Conservation (phyloP, 140 eudicot species). For the Ambrosia hybrid region DNA sequence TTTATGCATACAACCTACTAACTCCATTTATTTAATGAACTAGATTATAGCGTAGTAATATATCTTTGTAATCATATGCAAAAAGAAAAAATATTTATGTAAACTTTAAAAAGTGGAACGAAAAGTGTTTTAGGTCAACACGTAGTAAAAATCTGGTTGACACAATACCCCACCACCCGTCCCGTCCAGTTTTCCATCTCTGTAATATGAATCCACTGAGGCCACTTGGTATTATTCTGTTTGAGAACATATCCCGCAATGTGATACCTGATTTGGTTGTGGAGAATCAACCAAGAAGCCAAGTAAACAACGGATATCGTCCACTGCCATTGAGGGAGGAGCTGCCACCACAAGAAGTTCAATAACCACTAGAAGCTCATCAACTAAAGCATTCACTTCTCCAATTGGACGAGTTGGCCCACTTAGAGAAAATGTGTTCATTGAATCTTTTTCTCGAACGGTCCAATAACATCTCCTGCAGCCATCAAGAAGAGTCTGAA, state of each 20-base stretch:
- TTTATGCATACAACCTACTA: too few species aligned
- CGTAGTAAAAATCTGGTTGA: too few species aligned
- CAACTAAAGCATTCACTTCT: conserved; percentile 94
- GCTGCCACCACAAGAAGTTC: conserved; percentile 92
- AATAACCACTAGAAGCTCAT: conserved; percentile 88
- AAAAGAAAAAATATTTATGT: too few species aligned
- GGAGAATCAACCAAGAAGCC: conserved; percentile 97
- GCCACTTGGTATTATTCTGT: background rate
- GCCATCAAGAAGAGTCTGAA: conserved; percentile 97
- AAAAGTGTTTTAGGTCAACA: too few species aligned
- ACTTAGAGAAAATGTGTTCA: conserved; percentile 57
- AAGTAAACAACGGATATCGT: conserved; percentile 81
- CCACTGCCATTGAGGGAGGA: conserved; percentile 74
- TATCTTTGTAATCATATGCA: too few species aligned
- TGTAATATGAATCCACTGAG: too few species aligned
- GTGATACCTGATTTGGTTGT: conserved; percentile 97
- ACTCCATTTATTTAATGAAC: too few species aligned
- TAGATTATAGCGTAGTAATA: too few species aligned
- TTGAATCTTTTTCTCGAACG: conserved; percentile 77
- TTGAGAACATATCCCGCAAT: background rate
- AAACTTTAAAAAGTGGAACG: too few species aligned
- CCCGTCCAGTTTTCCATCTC: too few species aligned
- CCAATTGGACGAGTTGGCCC: conserved; percentile 73
- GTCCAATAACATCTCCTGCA: conserved; percentile 97
- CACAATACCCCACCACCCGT: too few species aligned